These are phyloP conservation scores for Plenodomus tracheiphilus DNA, from an alignment of 2,329 filamentous ascomycete genomes.

Conservation along the genomic window DNA sequence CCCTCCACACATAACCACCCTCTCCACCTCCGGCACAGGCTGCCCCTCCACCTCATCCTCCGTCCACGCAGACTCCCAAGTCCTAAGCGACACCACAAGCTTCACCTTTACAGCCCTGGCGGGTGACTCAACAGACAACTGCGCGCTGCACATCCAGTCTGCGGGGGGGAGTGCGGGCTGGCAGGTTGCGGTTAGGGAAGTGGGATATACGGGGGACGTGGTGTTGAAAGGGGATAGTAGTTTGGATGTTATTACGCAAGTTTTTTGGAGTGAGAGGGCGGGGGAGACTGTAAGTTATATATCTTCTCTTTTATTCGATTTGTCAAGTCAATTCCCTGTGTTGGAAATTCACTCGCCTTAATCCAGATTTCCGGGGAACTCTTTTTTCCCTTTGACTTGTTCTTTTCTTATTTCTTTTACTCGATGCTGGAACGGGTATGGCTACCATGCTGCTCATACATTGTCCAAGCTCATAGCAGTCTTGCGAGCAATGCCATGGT, in stretches of 20 bases:
- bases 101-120: conserved; percentile 30
- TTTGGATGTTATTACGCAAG: conserved; percentile 28
- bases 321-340: too few relatives aligned
- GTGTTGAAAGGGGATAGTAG: conserved; percentile 24
- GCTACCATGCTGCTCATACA: too few relatives aligned
- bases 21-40: conserved; percentile 31
- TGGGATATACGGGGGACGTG: conserved; percentile 29
- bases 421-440: too few relatives aligned
- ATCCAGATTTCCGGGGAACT: too few relatives aligned
- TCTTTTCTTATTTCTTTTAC: background rate
- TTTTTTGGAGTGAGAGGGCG: conserved; percentile 38
- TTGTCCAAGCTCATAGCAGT: too few relatives aligned
- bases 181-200: conserved; percentile 34
- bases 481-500: too few relatives aligned
- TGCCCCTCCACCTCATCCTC: conserved; percentile 35
- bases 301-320: background rate
- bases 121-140: conserved; percentile 32
- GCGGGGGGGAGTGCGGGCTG: conserved; percentile 28
- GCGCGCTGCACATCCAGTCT: conserved; percentile 34
- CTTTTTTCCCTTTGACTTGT: too few relatives aligned
- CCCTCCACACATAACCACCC: conserved; percentile 27
- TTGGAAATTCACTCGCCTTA: too few relatives aligned
- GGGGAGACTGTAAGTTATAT: conserved; percentile 27
- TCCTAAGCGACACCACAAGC: conserved; percentile 25
- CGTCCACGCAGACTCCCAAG: conserved; percentile 15